phyloP scores from a whole-genome alignment of 768 basidiomycete species.

The Tulasnella sp. region DNA sequence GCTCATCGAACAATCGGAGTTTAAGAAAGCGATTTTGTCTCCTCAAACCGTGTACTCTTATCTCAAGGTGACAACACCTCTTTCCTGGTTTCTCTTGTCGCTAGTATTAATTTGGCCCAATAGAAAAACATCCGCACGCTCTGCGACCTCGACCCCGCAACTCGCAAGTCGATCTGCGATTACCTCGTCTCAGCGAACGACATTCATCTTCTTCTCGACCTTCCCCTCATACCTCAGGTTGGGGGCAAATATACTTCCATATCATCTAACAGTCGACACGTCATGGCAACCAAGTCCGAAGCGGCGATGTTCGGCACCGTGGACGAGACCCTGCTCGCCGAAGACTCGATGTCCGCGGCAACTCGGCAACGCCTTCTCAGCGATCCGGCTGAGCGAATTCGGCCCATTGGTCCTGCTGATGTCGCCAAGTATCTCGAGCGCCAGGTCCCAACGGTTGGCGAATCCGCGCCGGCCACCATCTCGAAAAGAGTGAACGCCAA shows the following conservation, averaged over 20 bases:
- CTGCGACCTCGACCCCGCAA: too few relatives aligned
- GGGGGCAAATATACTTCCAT: not conserved
- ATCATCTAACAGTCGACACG: not conserved
- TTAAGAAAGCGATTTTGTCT: too few relatives aligned
- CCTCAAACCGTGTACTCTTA: too few relatives aligned
- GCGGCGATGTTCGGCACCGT: not conserved
- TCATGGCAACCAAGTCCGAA: not conserved
- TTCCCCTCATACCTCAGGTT: slow-evolving; percentile 3
- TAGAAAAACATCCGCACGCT: too few relatives aligned
- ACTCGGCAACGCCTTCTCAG: not conserved
- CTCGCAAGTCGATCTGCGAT: not conserved
- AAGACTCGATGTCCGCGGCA: not conserved
- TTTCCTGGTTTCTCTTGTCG: too few relatives aligned
- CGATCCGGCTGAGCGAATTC: not conserved
- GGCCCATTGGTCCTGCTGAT: not conserved
- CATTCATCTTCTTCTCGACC: not conserved
- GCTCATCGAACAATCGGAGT: too few relatives aligned
- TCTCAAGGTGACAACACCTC: too few relatives aligned
- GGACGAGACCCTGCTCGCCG: not conserved
- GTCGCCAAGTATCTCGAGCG: not conserved
- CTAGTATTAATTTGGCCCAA: too few relatives aligned
- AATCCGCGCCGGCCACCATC: not conserved
- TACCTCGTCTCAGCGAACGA: slow-evolving; percentile 13
- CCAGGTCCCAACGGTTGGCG: not conserved
- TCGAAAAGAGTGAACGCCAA: slow-evolving; percentile 26